Base-by-base conservation (phyloP, 257 asterid species). In the Capsicum baccatum region DNA sequence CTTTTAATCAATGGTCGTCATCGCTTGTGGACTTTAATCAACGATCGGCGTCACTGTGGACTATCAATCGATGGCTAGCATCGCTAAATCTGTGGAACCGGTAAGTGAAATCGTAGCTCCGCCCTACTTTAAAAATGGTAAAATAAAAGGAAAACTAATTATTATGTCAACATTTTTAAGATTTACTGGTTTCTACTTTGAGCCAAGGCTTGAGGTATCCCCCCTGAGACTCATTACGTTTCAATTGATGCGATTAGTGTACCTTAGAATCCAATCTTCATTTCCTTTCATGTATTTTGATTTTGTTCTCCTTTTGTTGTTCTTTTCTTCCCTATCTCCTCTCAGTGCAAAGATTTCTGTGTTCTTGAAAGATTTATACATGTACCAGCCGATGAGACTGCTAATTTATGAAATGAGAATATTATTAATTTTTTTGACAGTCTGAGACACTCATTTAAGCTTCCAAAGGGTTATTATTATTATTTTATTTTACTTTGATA, bases 131-230 rank as follows among this genome's bases (percentile, higher is more conserved):
- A 21, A 21, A 21, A 21, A 21, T 21, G 21, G 21, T 21, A 21
- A 21, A 21, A 21, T 0, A 21, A 21, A 0, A 21, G 21, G 21
- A 21, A 21, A 21, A 21, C 21, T 21, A 21, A 21, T 21, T 21
- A 21, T 21, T 21, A 21, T 21, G 21, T 21, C 0, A 21, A 21
- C 21, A 21, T 21, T 21, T 21, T 21, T 21, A 21, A 21, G 21
- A 21, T 97, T 97, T 82, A 91, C 94, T 15, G 98, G 98, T 56
- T 97, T 97, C 86, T 92, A 97, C 92, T 97, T 97, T 50, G 97
- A 97, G 56, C 98, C 99, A 2, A 93, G 94, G 74, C 94, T 94
- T 82, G 95, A 94, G 71, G 88, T 94, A 33, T 66, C 87, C 39
- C 98, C 98, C 99, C n/a, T 95, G 88, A 87, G n/a, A 21, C 69